Evolutionary conservation across 306 rosid species (phyloP).

Genomic region (Quercus robur): DNA sequence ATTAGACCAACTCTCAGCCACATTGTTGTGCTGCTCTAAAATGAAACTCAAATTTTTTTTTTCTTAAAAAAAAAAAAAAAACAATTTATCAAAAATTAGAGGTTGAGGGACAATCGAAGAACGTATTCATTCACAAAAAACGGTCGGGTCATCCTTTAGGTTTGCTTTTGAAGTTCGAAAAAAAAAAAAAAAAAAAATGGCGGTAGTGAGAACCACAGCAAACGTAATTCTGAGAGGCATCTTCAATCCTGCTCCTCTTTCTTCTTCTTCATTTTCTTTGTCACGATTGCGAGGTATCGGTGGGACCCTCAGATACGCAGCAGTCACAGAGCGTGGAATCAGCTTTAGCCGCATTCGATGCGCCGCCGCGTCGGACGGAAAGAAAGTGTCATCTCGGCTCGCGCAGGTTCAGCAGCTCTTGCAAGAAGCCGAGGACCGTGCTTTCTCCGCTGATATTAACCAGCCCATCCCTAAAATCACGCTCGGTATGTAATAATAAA

Average conservation of each 20-base stretch:
- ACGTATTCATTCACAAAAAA: neutral
- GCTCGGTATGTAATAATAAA: conserved; percentile 35
- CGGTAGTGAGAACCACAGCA: conserved; percentile 33
- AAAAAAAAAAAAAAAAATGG: conserved; percentile 33
- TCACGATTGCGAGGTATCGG: conserved; percentile 10
- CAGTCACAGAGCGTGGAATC: conserved; percentile 14
- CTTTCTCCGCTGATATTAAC: conserved; percentile 37
- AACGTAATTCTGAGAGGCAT: conserved; percentile 41
- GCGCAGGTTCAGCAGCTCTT: conserved; percentile 79
- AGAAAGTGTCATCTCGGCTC: conserved; percentile 72
- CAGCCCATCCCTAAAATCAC: conserved; percentile 78
- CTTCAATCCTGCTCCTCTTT: conserved; percentile 17
- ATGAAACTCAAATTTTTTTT: too few relatives aligned
- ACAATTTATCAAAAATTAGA: neutral
- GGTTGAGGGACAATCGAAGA: neutral
- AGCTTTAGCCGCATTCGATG: conserved; percentile 41
- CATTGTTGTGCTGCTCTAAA: too few relatives aligned
- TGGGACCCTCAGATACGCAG: conserved; percentile 5
- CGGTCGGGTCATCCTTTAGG: neutral
- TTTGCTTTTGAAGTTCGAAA: neutral
- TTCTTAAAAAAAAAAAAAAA: too few relatives aligned
- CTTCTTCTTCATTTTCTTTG: conserved; percentile 10
- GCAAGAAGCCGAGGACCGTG: conserved; percentile 75
- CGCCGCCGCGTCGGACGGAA: conserved; percentile 43
- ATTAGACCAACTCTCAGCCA: too few relatives aligned